phyloP scores from a whole-genome alignment of 352 stramenopile species.

The Pythium grandisporangium region DNA sequence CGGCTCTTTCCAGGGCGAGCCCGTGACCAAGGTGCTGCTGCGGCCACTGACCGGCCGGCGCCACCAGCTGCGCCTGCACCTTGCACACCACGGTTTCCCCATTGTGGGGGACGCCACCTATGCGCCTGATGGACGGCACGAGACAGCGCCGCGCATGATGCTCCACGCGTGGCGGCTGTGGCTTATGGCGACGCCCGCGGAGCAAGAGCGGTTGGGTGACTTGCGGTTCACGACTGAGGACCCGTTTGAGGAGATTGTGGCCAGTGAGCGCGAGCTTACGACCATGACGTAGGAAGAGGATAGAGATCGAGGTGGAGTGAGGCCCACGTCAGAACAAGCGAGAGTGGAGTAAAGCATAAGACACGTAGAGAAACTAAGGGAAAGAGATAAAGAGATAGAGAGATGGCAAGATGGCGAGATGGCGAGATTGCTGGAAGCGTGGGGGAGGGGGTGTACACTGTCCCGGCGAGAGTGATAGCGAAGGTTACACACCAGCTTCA shows the following conservation, averaged over 20 bases:
- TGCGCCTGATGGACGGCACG: conserved; percentile 33
- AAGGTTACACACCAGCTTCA: conserved; percentile 24
- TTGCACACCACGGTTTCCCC: conserved; percentile 62
- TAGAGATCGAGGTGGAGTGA: not conserved
- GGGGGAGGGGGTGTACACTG: no score
- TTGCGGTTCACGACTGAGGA: conserved; percentile 57
- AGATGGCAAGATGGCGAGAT: no score
- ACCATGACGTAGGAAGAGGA: conserved; percentile 40
- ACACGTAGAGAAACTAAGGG: no score
- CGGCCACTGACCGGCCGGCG: conserved; percentile 67
- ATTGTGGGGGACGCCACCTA: conserved; percentile 78
- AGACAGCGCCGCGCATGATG: conserved; percentile 76
- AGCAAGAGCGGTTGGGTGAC: conserved; percentile 43
- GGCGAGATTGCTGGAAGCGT: no score
- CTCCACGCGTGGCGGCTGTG: conserved; percentile 77
- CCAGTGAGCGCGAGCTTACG: conserved; percentile 34
- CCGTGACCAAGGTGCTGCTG: conserved; percentile 79
- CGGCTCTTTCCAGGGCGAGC: conserved; percentile 29
- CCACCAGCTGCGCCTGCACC: conserved; percentile 80
- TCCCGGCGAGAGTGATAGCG: no score
- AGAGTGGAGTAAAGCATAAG: no score
- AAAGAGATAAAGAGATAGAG: no score
- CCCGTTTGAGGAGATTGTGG: conserved; percentile 56
- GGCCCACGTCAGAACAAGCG: no score
- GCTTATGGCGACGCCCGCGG: conserved; percentile 31